Percentiles rank a stretch among this genome's conserved stretches.
These are phyloP conservation scores for Cutaneotrichosporon cyanovorans DNA, from an alignment of 1,284 basidiomycete genomes.

Conservation along the genomic window DNA sequence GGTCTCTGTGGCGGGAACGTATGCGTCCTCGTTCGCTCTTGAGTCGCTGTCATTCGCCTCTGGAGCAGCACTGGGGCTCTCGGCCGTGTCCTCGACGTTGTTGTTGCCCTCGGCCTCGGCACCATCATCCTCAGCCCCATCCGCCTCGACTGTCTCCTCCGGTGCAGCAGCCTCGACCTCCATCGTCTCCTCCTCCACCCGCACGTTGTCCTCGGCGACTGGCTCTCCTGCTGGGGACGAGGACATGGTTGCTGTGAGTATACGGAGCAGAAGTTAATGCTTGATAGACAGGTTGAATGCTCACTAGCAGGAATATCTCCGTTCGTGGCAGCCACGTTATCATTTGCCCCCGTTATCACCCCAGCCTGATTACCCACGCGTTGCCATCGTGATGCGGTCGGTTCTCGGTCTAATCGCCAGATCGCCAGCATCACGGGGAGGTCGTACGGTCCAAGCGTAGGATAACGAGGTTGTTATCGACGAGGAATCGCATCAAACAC, in stretches of 20 bases:
- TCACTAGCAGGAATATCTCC: neutral
- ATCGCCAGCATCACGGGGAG: no score
- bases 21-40: neutral
- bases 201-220: neutral
- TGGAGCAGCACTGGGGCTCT: no score
- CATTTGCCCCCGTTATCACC: neutral
- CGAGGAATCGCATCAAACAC: no score
- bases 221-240: conserved; percentile 5
- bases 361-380: no score
- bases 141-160: conserved; percentile 6
- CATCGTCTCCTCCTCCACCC: neutral
- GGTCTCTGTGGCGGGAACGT: conserved; percentile 48
- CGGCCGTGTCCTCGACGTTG: neutral
- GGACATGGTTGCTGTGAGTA: conserved; percentile 4
- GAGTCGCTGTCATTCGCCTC: neutral
- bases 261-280: neutral
- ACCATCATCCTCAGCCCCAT: conserved; percentile 7
- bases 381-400: no score
- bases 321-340: neutral
- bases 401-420: no score
- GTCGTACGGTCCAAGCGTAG: no score
- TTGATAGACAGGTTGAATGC: no score
- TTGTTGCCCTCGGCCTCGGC: neutral
- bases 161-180: neutral
- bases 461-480: no score